Percentiles rank a stretch among this genome's conserved stretches.
These are phyloP conservation scores for Trichoderma afroharzianum DNA, from an alignment of 2,329 filamentous ascomycete genomes.

Conservation along the genomic window DNA sequence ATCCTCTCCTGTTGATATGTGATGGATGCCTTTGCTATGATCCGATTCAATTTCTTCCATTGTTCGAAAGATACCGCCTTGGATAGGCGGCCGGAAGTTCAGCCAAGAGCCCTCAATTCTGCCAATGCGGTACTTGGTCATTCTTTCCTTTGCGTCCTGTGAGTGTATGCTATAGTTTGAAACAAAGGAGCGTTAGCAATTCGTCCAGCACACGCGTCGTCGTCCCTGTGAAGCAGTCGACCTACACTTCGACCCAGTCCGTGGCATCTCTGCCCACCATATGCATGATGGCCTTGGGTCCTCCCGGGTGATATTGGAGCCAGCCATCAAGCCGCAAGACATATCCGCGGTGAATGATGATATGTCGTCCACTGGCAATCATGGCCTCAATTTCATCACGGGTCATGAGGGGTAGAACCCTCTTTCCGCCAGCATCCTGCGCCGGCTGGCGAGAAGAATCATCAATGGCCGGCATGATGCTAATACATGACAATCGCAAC, in stretches of 20 bases:
- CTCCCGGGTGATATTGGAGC: conserved; percentile 58
- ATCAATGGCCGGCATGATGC: conserved; percentile 19
- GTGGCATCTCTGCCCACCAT: conserved; percentile 41
- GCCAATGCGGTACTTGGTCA: conserved; percentile 82
- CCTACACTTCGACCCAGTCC: conserved; percentile 34
- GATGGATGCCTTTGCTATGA: conserved; percentile 24
- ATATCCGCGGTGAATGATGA: conserved; percentile 14
- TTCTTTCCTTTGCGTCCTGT: conserved; percentile 66
- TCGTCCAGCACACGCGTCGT: background rate
- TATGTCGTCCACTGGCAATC: conserved; percentile 14
- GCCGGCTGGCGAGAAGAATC: background rate
- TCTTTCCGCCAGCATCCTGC: background rate
- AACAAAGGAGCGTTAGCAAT: conserved; percentile 10
- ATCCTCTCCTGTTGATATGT: conserved; percentile 22
- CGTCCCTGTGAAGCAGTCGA: conserved; percentile 5
- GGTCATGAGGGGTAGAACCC: conserved; percentile 13
- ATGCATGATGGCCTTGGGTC: conserved; percentile 55
- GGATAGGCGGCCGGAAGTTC: conserved; percentile 88
- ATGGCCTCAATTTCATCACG: conserved; percentile 18
- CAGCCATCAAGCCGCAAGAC: conserved; percentile 35
- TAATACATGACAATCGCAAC: background rate
- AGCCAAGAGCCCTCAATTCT: conserved; percentile 75
- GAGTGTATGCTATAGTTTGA: conserved; percentile 70
- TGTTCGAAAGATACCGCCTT: conserved; percentile 73
- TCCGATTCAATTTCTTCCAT: conserved; percentile 36